Evolutionary conservation across 169 alveolate species (phyloP), one percentile per base, ranked within the genome.

Genomic region (Eimeria praecox): DNA sequence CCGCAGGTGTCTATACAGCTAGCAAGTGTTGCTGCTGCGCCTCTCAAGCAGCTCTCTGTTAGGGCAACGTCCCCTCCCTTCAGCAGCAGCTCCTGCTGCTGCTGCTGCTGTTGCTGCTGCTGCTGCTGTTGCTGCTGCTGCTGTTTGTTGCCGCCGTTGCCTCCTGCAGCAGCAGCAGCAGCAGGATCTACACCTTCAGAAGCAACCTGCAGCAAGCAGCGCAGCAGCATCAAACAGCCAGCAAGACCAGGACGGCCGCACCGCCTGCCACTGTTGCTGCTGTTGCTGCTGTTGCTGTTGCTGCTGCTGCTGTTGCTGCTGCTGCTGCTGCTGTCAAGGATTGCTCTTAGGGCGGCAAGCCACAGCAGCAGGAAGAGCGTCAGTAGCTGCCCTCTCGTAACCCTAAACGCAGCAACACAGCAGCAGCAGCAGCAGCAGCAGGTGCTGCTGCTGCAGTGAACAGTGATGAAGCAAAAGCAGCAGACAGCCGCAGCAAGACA

Each of bases 201-300:
- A 35, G 85, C 85, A 73, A 73, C 85, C 85, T 42, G 85, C 85
- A 73, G 85, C 46, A 73, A 42, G 35, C 85, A 35, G 85, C 85
- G 85, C 85, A 73, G n/a, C 85, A 73, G 27, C 56, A 73, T 5
- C 46, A 73, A 12, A 35, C 85, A 73, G 49, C 85, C 85, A 73
- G 46, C 85, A 73, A 73, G 46, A 3, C 85, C 85, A 33, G 54
- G 46, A 8, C 54, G 85, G 27, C 85, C 85, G 27, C 56, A 2
- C 10, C 27, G n/a, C 16, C 54, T 42, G 56, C 46, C 35, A 54
- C 85, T 73, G 46, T 35, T 73, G 73, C 73, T 62, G 73, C 24
- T 2, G 82, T 27, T 30, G 82, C 14, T 10, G 82, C 82, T 30
- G 49, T 22, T 18, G 49, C 44, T 69, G 42, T 54, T 73, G 33